Percentiles rank a stretch among this genome's conserved stretches.
phyloP scores from a whole-genome alignment of 192 early-diverging fungal species.

The Linnemannia elongata region DNA sequence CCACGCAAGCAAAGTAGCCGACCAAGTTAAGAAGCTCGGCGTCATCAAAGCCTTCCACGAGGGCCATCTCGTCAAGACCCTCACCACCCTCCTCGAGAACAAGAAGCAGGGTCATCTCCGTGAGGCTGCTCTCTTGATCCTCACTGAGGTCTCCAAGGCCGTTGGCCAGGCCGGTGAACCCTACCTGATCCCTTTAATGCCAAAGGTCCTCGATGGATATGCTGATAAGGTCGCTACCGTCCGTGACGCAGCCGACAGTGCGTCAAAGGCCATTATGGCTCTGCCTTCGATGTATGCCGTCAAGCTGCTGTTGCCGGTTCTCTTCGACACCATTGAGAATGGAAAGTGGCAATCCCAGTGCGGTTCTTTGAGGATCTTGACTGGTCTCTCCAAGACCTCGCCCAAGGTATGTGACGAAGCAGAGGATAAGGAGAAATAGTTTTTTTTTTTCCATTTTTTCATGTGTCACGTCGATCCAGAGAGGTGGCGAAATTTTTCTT shows the following conservation, averaged over 20 bases:
- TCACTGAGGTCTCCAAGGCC: constrained; percentile 63
- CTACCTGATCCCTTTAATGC: constrained; percentile 68
- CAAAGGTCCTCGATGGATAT: constrained; percentile 66
- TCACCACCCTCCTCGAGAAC: constrained; percentile 67
- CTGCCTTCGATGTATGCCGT: constrained; percentile 56
- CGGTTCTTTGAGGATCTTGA: constrained; percentile 51
- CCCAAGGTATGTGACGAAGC: constrained; percentile 22
- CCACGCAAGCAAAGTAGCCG: constrained; percentile 62
- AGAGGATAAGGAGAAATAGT: not conserved
- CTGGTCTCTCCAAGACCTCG: constrained; percentile 54
- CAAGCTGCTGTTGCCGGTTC: constrained; percentile 67
- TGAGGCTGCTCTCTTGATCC: constrained; percentile 69
- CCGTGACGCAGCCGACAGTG: constrained; percentile 48
- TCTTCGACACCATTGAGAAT: constrained; percentile 76
- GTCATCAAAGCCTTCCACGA: constrained; percentile 66
- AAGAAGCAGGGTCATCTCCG: constrained; percentile 73
- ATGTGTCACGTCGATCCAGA: not conserved
- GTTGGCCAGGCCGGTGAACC: constrained; percentile 73
- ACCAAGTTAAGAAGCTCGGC: constrained; percentile 63
- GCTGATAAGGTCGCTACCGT: constrained; percentile 60
- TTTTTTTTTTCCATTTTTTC: not conserved
- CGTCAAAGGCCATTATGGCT: constrained; percentile 46
- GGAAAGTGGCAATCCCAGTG: constrained; percentile 78
- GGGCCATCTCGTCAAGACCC: constrained; percentile 64
- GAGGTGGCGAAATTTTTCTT: not conserved